phyloP scores from a whole-genome alignment of 495 filamentous ascomycete genomes.

The Podospora pseudocomata region DNA sequence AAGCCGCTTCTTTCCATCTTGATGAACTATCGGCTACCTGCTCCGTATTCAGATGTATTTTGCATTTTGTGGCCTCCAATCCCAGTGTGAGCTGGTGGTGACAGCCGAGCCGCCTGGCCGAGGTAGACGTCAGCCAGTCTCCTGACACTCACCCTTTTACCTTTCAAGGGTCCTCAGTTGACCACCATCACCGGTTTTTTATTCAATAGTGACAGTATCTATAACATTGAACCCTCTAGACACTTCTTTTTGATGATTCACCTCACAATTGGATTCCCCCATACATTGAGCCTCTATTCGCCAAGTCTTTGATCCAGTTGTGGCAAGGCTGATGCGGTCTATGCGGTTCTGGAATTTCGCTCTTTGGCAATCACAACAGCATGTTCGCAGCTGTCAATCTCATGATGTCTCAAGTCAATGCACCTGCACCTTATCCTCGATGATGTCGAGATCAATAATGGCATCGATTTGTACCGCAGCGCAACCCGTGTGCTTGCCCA shows the following conservation, averaged over 20 bases:
- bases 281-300: too few relatives aligned
- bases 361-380: not conserved
- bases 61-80: not conserved
- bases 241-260: not conserved
- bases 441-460: not conserved
- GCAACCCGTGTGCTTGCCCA: not conserved
- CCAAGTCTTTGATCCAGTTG: not conserved
- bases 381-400: not conserved
- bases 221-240: not conserved
- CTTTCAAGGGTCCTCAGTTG: not conserved
- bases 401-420: not conserved
- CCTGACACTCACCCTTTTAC: not conserved
- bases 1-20: not conserved
- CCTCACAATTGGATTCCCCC: too few relatives aligned
- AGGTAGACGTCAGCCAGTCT: not conserved
- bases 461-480: not conserved
- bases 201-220: not conserved
- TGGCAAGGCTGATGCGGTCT: not conserved
- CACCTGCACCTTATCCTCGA: not conserved
- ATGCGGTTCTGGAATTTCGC: not conserved
- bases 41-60: not conserved
- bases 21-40: not conserved
- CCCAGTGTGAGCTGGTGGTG: not conserved
- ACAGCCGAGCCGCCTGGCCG: not conserved
- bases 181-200: not conserved